Base-by-base conservation (phyloP, 2,329 filamentous ascomycete species). In the Ampelomyces quisqualis region DNA sequence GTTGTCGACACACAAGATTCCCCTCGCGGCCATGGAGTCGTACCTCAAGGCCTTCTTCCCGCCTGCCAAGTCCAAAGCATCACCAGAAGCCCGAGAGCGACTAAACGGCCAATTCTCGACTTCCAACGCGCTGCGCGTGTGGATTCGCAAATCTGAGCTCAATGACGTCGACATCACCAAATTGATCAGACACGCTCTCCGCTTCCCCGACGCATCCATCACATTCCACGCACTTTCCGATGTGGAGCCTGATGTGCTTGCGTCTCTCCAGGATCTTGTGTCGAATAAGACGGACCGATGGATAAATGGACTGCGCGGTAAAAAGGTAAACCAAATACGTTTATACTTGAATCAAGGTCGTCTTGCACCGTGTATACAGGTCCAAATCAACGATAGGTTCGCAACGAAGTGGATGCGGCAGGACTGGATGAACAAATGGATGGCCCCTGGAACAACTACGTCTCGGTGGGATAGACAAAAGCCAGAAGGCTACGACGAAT, bases 41-140 rank as follows among this genome's bases (percentile, higher is more conserved):
- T 64, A 62, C 33, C 31, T 63, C 15, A 51, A 52, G 22, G 31
- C 42, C 15, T 63, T 62, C 46, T 57, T 47, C 24, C 53, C 53
- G 2, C 5, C 13, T 4, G 27, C 40, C 10, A 14, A 15, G 1
- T 11, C 26, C 3, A 19, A 19, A 2, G 23, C 34, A 15, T 31
- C 36, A 3, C 27, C n/a, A 7, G 31, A 34, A 7, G 15, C 30
- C 8, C 32, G 40, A 7, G 24, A 34, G 17, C 45, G 42, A 3
- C 29, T 51, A 6, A 31, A 38, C 32, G 13, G 24, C 3, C 40
- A 49, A 17, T 33, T 32, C 23, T 37, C 47, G n/a, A 18, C 39
- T 13, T 20, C 32, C 0, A 47, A 45, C 4, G 47, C 15, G 1
- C 40, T 62, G 3, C 45, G 50, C 3, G 18, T 61, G 1, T 51